Conservation (phyloP, 768 basidiomycete genomes). For the Hortiboletus flavorubellus region DNA sequence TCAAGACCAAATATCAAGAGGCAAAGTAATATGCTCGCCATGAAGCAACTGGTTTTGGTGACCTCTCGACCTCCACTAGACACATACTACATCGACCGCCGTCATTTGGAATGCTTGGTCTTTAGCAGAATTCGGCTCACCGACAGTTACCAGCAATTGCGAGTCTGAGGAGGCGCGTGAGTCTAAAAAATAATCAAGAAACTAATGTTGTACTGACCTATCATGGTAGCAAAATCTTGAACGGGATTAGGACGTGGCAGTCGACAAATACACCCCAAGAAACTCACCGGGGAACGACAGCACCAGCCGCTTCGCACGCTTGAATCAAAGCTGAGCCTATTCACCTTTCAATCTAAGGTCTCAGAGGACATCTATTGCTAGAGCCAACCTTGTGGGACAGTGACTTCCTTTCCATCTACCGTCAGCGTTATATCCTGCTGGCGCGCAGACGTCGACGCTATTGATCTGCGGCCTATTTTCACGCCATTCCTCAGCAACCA, state of each 20-base stretch:
- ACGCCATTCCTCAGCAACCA: not conserved
- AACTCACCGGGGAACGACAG: constrained; percentile 71
- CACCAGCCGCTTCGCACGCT: constrained; percentile 89
- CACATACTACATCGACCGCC: constrained; percentile 70
- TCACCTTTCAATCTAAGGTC: constrained; percentile 8
- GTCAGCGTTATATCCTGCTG: constrained; percentile 87
- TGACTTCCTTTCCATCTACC: constrained; percentile 96
- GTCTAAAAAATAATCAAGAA: not conserved
- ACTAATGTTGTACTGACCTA: constrained; percentile 41
- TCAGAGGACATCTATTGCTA: not conserved
- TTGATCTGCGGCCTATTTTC: constrained; percentile 51
- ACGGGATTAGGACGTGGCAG: constrained; percentile 13
- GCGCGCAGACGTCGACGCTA: constrained; percentile 62
- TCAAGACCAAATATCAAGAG: not conserved
- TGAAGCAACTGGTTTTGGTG: constrained; percentile 92
- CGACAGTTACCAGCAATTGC: constrained; percentile 98
- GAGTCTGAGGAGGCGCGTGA: constrained; percentile 47
- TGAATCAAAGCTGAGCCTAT: constrained; percentile 93
- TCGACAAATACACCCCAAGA: not conserved
- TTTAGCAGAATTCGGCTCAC: constrained; percentile 40
- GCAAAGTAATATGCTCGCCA: constrained; percentile 50
- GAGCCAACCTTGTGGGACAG: constrained; percentile 86
- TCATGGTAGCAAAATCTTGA: constrained; percentile 84
- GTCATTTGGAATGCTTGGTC: constrained; percentile 6
- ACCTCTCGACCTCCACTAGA: constrained; percentile 93